Conservation (phyloP, 371 early-diverging fungal species). For the Gilbertella persicaria region DNA sequence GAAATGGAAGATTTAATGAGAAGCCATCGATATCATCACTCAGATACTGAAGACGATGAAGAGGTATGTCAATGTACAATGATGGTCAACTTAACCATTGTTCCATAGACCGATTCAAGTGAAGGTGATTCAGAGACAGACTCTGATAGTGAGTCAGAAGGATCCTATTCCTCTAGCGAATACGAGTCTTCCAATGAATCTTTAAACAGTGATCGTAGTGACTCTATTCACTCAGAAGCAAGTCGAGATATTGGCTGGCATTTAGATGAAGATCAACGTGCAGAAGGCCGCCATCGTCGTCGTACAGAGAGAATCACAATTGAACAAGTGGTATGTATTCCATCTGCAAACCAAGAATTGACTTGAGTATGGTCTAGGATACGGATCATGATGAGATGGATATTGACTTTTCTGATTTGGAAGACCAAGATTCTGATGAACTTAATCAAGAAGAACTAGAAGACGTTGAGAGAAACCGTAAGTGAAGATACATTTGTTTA, state of each 20-base stretch:
- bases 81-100: background rate
- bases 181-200: conserved; percentile 17
- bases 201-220: conserved; percentile 17
- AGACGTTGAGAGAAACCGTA: conserved; percentile 37
- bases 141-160: background rate
- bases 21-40: conserved; percentile 23
- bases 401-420: conserved; percentile 12
- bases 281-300: background rate
- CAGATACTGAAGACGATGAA: conserved; percentile 25
- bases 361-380: no score
- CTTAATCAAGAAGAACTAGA: conserved; percentile 27
- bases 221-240: conserved; percentile 17
- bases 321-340: conserved; percentile 3
- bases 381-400: conserved; percentile 28
- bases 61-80: background rate
- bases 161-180: conserved; percentile 6
- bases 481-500: background rate
- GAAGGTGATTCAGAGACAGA: conserved; percentile 7
- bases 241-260: conserved; percentile 22
- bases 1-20: conserved; percentile 24
- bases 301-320: background rate
- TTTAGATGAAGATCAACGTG: conserved; percentile 14
- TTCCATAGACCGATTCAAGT: background rate
- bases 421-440: conserved; percentile 33
- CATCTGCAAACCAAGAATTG: no score